Conservation (phyloP, 2,329 filamentous ascomycete species). For the Ceratocystis ficicola region DNA sequence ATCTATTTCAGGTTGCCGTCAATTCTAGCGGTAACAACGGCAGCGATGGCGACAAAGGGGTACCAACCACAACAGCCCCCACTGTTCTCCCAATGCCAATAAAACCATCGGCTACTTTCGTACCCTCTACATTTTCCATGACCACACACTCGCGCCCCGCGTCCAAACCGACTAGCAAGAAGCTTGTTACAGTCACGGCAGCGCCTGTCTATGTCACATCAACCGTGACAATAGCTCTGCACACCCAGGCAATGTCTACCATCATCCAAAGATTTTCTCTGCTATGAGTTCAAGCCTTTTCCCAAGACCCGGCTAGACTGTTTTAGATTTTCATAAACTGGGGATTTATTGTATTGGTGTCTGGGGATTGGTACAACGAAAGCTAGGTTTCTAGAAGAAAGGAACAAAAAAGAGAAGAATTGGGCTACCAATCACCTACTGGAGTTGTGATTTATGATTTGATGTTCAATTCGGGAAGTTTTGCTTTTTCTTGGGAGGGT, state of each 20-base stretch:
- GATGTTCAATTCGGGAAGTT: background rate
- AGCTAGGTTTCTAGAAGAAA: too few species aligned
- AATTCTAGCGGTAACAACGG: background rate
- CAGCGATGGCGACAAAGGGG: constrained; percentile 10
- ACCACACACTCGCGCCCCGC: background rate
- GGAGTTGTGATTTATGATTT: background rate
- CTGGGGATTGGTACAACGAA: too few species aligned
- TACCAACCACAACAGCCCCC: constrained; percentile 21
- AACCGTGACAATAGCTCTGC: constrained; percentile 25
- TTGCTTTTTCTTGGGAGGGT: background rate
- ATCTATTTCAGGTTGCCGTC: constrained; percentile 35
- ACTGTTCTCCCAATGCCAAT: constrained; percentile 6
- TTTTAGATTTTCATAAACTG: background rate
- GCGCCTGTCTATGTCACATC: constrained; percentile 30
- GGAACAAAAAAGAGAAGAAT: too few species aligned
- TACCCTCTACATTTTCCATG: constrained; percentile 20
- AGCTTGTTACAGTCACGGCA: constrained; percentile 23
- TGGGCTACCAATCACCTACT: too few species aligned
- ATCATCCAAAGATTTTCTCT: constrained; percentile 14
- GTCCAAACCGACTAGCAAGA: constrained; percentile 9
- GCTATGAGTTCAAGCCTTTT: background rate
- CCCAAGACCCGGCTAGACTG: constrained; percentile 15
- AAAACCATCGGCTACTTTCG: background rate
- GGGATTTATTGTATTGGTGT: background rate
- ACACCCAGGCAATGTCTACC: constrained; percentile 17